These are phyloP conservation scores for Yamadazyma spencermartinsiae DNA, from an alignment of 1,139 yeast species.

Conservation along the genomic window DNA sequence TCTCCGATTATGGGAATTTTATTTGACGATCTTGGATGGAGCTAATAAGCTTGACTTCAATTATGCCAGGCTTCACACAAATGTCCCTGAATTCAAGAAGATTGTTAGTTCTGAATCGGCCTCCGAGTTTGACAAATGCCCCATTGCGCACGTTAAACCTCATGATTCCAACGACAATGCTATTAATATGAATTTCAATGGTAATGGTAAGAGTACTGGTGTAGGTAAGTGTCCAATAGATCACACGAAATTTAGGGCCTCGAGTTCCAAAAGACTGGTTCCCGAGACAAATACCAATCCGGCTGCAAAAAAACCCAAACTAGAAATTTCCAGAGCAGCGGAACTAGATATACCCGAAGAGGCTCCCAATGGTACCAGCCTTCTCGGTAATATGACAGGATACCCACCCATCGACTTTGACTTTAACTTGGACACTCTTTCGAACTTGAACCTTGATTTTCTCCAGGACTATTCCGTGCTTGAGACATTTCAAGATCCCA, in stretches of 20 bases:
- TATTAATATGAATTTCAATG: neutral
- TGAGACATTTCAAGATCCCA: slow-evolving; percentile 7
- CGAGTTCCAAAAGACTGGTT: neutral
- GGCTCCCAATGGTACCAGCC: no score
- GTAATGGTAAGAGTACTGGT: neutral
- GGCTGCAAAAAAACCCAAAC: slow-evolving; percentile 7
- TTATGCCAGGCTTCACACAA: slow-evolving; percentile 38
- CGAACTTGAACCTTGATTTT: slow-evolving; percentile 34
- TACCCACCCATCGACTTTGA: slow-evolving; percentile 9
- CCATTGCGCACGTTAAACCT: slow-evolving; percentile 25
- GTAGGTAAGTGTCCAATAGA: slow-evolving; percentile 33
- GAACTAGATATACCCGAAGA: no score
- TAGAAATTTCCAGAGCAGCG: neutral
- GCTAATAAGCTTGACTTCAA: slow-evolving; percentile 30
- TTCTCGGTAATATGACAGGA: neutral
- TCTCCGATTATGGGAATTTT: slow-evolving; percentile 43
- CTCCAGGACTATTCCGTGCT: slow-evolving; percentile 27
- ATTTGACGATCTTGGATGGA: slow-evolving; percentile 36
- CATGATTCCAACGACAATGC: slow-evolving; percentile 9
- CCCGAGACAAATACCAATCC: neutral
- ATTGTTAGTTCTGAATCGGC: slow-evolving; percentile 7
- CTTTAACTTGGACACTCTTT: slow-evolving; percentile 10
- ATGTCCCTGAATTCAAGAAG: slow-evolving; percentile 30
- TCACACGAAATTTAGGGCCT: slow-evolving; percentile 21
- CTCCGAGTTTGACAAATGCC: slow-evolving; percentile 23